Evolutionary conservation across 2,329 filamentous ascomycete species (phyloP), one percentile per base, ranked within the genome.

Genomic region (Fusarium nisikadoi): DNA sequence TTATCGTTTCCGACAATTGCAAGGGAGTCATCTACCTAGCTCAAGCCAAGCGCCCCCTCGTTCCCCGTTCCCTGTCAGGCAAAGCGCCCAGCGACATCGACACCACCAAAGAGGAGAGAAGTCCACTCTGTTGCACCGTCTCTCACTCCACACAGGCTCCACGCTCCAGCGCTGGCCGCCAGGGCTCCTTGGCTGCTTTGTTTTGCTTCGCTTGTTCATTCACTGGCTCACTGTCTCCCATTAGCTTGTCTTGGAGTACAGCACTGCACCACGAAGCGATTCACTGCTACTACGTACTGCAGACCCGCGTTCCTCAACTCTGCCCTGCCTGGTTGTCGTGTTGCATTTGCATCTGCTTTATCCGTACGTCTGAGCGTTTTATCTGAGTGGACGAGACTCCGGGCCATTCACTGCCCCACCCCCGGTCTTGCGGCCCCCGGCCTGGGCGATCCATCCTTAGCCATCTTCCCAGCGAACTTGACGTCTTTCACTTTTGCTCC

Each of bases 401-500:
- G 58, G 68, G 63, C 68, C 71, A 61, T 63, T 64, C 59, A 67
- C 70, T 76, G 52, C 75, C 75, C 75, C 74, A 73, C 75, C 75
- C 75, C 75, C 74, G 69, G 75, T 70, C 72, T 76, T 62, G 72
- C 75, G 72, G 72, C 65, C 75, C 75, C 75, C 70, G 70, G 75
- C 68, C 68, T 74, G 59, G 62, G 74, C 70, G 70, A 72, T 68
- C 70, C 74, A 76, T 77, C 75, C 72, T 67, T 47, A 56, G 47
- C 64, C 63, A 47, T 67, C 63, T 47, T 68, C 63, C 67, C 71
- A 58, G 61, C 52, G 61, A 75, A 75, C 75, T 77, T 77, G 75
- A 77, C 75, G 75, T 76, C 74, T 76, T 76, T 74, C 75, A 77
- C 75, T 70, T 72, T 72, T 70, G 57, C 68, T 73, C 67, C 75